A percentile compares a stretch with the other conserved stretches of the same genome.
phyloP scores from a whole-genome alignment of 2,329 filamentous ascomycete species.

The Colletotrichum sp. region DNA sequence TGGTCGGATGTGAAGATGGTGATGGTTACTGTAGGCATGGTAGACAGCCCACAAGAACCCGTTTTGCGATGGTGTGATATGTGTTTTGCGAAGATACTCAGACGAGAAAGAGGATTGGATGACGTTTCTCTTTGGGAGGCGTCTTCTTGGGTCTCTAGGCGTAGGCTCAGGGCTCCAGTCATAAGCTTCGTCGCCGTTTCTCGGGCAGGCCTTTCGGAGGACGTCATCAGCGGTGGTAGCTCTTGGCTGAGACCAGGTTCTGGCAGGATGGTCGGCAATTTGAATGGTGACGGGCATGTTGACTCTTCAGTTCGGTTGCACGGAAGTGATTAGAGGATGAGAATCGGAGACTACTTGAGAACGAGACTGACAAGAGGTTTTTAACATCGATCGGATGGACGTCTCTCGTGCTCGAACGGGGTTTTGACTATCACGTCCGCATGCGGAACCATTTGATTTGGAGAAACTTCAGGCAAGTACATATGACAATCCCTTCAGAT shows the following conservation, averaged over 20 bases:
- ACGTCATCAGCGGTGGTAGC: background rate
- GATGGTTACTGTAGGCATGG: slow-evolving; percentile 47
- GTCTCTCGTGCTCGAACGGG: background rate
- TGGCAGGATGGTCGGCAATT: background rate
- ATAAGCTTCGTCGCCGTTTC: fast-evolving
- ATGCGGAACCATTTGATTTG: background rate
- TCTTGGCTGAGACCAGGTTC: background rate
- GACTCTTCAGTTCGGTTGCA: background rate
- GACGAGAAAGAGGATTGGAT: background rate
- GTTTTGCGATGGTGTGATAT: slow-evolving; percentile 28
- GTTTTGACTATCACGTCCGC: fast-evolving
- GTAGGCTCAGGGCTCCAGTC: background rate
- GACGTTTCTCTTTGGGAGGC: background rate
- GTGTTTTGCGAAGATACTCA: background rate
- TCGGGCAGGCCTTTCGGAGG: background rate
- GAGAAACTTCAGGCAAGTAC: background rate
- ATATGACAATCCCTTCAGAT: background rate
- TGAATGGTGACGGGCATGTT: background rate
- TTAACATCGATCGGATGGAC: background rate
- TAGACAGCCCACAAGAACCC: slow-evolving; percentile 43
- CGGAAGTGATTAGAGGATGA: fast-evolving
- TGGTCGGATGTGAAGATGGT: slow-evolving; percentile 51
- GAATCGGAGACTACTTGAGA: background rate
- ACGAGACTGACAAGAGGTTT: background rate
- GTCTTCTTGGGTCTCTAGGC: too few species aligned